Evolutionary conservation across 106 monocot genomes (phyloP).

Genomic region (Acorus calamus): DNA sequence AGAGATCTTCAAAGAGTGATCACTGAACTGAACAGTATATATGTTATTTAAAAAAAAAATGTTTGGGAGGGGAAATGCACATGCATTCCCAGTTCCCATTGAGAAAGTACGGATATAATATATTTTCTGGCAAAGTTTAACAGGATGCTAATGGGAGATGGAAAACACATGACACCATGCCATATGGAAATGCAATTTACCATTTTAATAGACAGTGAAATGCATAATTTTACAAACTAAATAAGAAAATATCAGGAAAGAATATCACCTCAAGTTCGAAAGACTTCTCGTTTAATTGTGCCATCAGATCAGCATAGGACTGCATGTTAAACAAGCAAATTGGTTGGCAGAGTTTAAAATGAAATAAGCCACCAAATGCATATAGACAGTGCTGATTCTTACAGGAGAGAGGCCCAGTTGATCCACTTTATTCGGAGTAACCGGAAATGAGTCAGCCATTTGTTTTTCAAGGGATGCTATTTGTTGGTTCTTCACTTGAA

Average conservation of each 20-base stretch:
- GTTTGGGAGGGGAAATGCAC: too few relatives aligned
- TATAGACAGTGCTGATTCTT: slow-evolving; percentile 5
- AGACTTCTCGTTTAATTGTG: slow-evolving; percentile 51
- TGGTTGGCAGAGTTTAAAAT: slow-evolving; percentile 2
- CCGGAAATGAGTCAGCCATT: slow-evolving; percentile 46
- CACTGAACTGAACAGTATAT: too few relatives aligned
- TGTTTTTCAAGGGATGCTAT: slow-evolving; percentile 72
- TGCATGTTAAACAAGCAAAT: slow-evolving; percentile 23
- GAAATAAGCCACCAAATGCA: not conserved
- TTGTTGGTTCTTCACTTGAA: slow-evolving; percentile 56
- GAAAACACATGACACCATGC: too few relatives aligned
- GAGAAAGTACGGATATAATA: too few relatives aligned
- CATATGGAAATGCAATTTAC: too few relatives aligned
- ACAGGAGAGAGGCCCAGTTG: slow-evolving; percentile 42
- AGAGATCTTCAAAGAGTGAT: too few relatives aligned
- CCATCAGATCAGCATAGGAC: slow-evolving; percentile 61
- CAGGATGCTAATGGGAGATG: too few relatives aligned
- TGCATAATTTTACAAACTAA: too few relatives aligned
- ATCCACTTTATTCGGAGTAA: slow-evolving; percentile 30
- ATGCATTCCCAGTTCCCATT: too few relatives aligned
- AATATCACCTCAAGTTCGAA: slow-evolving; percentile 88
- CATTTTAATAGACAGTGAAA: too few relatives aligned
- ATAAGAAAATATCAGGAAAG: not conserved
- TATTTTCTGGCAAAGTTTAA: too few relatives aligned
- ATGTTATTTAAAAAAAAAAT: too few relatives aligned